Conservation (phyloP, 1,284 basidiomycete species). For the Irpex lacteus region DNA sequence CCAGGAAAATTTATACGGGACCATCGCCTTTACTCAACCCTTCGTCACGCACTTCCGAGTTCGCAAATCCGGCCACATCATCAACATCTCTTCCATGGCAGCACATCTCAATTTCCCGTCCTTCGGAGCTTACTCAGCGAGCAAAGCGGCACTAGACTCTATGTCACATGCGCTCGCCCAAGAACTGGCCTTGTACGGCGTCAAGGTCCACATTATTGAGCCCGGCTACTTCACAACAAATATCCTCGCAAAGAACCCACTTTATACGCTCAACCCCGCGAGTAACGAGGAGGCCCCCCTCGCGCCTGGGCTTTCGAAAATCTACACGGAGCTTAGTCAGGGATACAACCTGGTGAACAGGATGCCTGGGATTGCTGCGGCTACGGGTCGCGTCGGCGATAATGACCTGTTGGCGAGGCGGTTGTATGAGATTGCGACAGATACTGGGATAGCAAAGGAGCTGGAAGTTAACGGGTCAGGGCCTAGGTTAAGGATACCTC, state of each 20-base stretch:
- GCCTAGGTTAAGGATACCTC: slow-evolving; percentile 19
- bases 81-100: slow-evolving; percentile 25
- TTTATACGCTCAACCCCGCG: not conserved
- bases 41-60: slow-evolving; percentile 27
- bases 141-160: slow-evolving; percentile 29
- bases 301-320: not conserved
- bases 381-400: slow-evolving; percentile 20
- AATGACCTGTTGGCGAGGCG: slow-evolving; percentile 15
- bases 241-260: slow-evolving; percentile 19
- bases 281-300: not conserved
- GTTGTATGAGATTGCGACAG: slow-evolving; percentile 25
- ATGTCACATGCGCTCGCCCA: slow-evolving; percentile 27
- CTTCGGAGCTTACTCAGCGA: slow-evolving; percentile 25
- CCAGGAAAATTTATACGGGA: slow-evolving; percentile 32
- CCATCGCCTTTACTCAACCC: slow-evolving; percentile 29
- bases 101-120: slow-evolving; percentile 14
- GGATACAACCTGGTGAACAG: slow-evolving; percentile 15
- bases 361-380: slow-evolving; percentile 10
- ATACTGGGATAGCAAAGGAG: slow-evolving; percentile 17
- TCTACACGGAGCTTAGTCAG: slow-evolving; percentile 22
- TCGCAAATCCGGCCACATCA: slow-evolving; percentile 24
- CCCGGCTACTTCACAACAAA: slow-evolving; percentile 31
- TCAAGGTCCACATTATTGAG: slow-evolving; percentile 25
- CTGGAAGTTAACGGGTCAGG: slow-evolving; percentile 2
- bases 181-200: slow-evolving; percentile 27